Percentiles rank a stretch among this genome's conserved stretches.
Conservation (phyloP, 768 basidiomycete species). For the Tylopilus sp. region DNA sequence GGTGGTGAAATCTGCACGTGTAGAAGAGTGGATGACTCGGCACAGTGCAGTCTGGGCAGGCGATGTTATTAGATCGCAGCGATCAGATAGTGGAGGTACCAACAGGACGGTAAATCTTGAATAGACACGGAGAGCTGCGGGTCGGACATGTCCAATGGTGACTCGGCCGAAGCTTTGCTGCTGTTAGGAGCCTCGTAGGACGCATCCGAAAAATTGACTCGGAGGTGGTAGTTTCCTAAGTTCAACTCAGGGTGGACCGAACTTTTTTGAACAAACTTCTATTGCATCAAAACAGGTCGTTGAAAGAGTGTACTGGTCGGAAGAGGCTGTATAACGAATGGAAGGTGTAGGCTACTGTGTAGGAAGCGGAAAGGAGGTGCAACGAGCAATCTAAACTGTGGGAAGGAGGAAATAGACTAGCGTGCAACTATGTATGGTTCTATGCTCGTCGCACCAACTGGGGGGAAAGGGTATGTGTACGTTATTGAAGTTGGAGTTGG, state of each 20-base stretch:
- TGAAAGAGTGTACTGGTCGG: conserved; percentile 29
- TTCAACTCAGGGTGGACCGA: not conserved
- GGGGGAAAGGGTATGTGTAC: conserved; percentile 27
- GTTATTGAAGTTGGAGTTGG: conserved; percentile 24
- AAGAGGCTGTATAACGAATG: conserved; percentile 23
- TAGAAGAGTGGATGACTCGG: conserved; percentile 1
- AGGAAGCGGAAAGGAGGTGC: conserved; percentile 10
- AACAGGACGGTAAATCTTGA: not conserved
- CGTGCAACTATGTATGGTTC: conserved; percentile 18
- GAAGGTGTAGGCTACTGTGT: conserved; percentile 20
- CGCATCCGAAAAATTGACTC: not conserved
- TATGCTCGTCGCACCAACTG: conserved; percentile 20
- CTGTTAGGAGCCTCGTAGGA: not conserved
- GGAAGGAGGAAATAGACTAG: conserved; percentile 11
- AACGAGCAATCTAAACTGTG: conserved; percentile 22
- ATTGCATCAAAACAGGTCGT: conserved; percentile 5
- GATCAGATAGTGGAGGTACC: conserved; percentile 7
- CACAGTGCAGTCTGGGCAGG: not conserved
- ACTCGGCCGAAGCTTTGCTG: conserved; percentile 11
- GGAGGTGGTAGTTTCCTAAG: no score
- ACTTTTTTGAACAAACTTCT: conserved; percentile 9
- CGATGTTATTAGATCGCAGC: conserved; percentile 6
- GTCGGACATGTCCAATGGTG: not conserved
- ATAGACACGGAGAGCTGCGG: not conserved
- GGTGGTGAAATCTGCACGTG: not conserved